A percentile compares a stretch with the other conserved stretches of the same genome.
Evolutionary conservation across 1,284 basidiomycete species (phyloP).

Genomic region (Puccinia horiana): DNA sequence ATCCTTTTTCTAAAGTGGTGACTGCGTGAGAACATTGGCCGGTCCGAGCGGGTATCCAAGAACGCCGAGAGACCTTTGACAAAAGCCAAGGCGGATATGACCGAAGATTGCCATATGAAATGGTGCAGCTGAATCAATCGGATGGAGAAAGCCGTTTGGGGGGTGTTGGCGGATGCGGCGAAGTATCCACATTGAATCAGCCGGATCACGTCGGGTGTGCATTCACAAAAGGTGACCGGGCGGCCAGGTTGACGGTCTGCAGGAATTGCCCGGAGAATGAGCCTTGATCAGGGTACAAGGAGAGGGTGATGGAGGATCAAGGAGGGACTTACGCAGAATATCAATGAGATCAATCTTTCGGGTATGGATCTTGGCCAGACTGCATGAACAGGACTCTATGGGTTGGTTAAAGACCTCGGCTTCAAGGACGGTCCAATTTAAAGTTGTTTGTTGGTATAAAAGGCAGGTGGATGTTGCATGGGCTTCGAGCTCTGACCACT

Average conservation of each 20-base stretch:
- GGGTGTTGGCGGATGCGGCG: background rate
- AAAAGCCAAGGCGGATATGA: background rate
- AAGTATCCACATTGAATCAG: constrained; percentile 7
- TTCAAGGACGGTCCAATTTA: background rate
- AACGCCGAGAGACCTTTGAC: background rate
- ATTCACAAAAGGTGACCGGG: background rate
- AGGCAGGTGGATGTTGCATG: background rate
- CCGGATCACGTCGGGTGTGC: background rate
- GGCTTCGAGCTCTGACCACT: background rate
- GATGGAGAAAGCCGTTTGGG: constrained; percentile 17
- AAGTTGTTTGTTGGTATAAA: background rate
- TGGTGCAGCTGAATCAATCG: constrained; percentile 27
- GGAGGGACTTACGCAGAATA: background rate
- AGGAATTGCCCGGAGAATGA: background rate
- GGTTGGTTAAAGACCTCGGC: background rate
- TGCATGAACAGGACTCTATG: background rate
- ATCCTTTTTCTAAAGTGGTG: background rate
- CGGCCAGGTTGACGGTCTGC: background rate
- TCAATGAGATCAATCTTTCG: background rate
- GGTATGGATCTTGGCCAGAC: background rate
- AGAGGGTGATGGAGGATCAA: background rate
- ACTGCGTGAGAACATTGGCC: background rate
- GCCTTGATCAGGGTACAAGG: background rate
- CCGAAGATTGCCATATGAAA: background rate
- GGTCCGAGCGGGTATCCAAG: background rate